phyloP scores from a whole-genome alignment of 2,329 filamentous ascomycete species.

The Apiospora pterosperma region DNA sequence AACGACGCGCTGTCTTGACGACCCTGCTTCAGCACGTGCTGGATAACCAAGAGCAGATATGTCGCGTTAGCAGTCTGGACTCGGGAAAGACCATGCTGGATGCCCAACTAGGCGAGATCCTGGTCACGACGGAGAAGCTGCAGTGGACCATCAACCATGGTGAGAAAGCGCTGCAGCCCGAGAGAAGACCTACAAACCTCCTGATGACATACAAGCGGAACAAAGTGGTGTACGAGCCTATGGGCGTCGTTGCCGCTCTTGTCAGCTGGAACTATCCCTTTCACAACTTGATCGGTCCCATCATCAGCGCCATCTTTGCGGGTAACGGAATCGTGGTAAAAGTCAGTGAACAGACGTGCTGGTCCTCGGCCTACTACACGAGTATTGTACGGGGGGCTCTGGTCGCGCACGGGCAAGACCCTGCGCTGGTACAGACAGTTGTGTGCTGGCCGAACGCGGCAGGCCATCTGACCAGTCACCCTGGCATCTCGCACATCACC shows the following conservation, averaged over 20 bases:
- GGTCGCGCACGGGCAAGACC: conserved; percentile 75
- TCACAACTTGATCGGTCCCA: conserved; percentile 88
- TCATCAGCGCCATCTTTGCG: conserved; percentile 86
- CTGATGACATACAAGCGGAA: conserved; percentile 96
- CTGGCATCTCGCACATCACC: conserved; percentile 80
- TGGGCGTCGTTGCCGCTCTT: conserved; percentile 87
- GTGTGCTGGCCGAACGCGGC: conserved; percentile 87
- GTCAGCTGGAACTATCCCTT: conserved; percentile 98
- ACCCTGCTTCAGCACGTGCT: conserved; percentile 81
- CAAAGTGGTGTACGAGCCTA: conserved; percentile 82
- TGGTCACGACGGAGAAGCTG: conserved; percentile 91
- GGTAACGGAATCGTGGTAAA: conserved; percentile 93
- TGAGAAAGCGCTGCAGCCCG: conserved; percentile 71
- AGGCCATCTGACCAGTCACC: conserved; percentile 78
- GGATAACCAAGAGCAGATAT: conserved; percentile 85
- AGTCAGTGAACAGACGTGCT: conserved; percentile 91
- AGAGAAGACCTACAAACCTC: conserved; percentile 77
- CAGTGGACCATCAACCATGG: conserved; percentile 92
- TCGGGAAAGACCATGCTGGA: conserved; percentile 96
- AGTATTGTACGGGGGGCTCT: conserved; percentile 77
- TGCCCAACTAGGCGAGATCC: conserved; percentile 87
- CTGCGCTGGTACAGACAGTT: conserved; percentile 77
- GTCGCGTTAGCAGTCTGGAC: conserved; percentile 80
- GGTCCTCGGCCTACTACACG: conserved; percentile 82
- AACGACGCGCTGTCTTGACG: conserved; percentile 75